Evolutionary conservation across 768 basidiomycete genomes (phyloP).

Genomic region (Boletus subcaerulescens): DNA sequence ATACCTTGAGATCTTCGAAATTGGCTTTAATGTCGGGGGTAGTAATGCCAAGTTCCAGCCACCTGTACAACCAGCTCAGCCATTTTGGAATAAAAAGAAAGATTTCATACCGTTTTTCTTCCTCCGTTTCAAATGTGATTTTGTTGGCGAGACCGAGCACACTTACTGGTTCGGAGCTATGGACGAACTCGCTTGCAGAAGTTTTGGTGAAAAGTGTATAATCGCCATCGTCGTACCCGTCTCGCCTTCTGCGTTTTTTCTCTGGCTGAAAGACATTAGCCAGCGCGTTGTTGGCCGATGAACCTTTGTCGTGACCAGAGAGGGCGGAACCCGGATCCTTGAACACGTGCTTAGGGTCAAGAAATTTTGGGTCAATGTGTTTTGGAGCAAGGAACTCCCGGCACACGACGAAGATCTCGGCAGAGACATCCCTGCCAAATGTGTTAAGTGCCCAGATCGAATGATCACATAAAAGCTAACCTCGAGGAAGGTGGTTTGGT

Average conservation of each 20-base stretch:
- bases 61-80: constrained; percentile 41
- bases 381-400: constrained; percentile 92
- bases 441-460: not conserved
- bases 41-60: constrained; percentile 70
- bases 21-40: constrained; percentile 79
- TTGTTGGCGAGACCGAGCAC: constrained; percentile 76
- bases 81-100: not conserved
- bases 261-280: constrained; percentile 97
- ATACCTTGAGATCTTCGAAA: constrained; percentile 89
- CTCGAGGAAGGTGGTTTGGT: constrained; percentile 98
- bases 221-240: constrained; percentile 94
- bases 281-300: constrained; percentile 64
- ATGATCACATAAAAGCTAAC: constrained; percentile 39
- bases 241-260: constrained; percentile 89
- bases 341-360: constrained; percentile 97
- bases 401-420: constrained; percentile 99
- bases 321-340: constrained; percentile 69
- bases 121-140: constrained; percentile 74
- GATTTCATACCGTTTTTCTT: constrained; percentile 71
- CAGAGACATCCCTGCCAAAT: constrained; percentile 84
- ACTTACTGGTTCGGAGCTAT: constrained; percentile 66
- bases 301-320: constrained; percentile 47
- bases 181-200: constrained; percentile 69
- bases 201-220: constrained; percentile 82
- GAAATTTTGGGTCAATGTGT: constrained; percentile 95